Conservation (phyloP, 2,329 filamentous ascomycete species). For the Pseudohalonectria lignicola region DNA sequence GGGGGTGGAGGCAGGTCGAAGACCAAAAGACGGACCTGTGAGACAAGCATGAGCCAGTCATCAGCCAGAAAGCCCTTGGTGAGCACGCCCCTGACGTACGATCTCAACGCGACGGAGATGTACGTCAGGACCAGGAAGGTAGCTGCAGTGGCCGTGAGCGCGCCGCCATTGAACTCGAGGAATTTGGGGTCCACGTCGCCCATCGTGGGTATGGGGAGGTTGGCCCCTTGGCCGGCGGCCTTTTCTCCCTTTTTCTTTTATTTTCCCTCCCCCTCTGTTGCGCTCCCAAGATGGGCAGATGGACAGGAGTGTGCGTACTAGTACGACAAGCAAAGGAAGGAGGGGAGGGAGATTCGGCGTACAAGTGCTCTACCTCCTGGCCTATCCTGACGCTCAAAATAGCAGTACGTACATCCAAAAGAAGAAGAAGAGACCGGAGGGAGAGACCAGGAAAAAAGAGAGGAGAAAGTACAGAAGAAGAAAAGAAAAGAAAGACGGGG, state of each 20-base stretch:
- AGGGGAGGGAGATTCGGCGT: too few species aligned
- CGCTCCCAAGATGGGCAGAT: too few species aligned
- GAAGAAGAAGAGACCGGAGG: too few species aligned
- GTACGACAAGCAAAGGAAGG: too few species aligned
- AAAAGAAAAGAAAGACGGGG: constrained; percentile 3
- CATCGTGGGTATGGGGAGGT: constrained; percentile 10
- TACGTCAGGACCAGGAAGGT: constrained; percentile 27
- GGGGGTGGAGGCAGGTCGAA: too few species aligned
- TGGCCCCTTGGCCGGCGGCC: background rate
- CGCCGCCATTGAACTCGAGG: constrained; percentile 27
- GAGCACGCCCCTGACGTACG: constrained; percentile 30
- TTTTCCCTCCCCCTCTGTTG: too few species aligned
- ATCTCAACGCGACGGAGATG: constrained; percentile 28
- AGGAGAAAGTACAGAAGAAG: constrained; percentile 7
- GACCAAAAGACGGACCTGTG: constrained; percentile 23
- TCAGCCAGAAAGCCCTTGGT: constrained; percentile 35
- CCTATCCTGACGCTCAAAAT: too few species aligned
- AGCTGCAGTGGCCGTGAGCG: constrained; percentile 23
- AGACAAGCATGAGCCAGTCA: constrained; percentile 41
- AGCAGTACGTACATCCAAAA: too few species aligned
- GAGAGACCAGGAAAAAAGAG: constrained; percentile 6
- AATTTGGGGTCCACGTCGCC: constrained; percentile 16
- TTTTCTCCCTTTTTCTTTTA: background rate
- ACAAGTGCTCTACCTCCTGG: too few species aligned
- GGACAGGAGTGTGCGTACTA: too few species aligned